Evolutionary conservation across 2,329 filamentous ascomycete genomes (phyloP).

Genomic region (Talaromyces islandicus): DNA sequence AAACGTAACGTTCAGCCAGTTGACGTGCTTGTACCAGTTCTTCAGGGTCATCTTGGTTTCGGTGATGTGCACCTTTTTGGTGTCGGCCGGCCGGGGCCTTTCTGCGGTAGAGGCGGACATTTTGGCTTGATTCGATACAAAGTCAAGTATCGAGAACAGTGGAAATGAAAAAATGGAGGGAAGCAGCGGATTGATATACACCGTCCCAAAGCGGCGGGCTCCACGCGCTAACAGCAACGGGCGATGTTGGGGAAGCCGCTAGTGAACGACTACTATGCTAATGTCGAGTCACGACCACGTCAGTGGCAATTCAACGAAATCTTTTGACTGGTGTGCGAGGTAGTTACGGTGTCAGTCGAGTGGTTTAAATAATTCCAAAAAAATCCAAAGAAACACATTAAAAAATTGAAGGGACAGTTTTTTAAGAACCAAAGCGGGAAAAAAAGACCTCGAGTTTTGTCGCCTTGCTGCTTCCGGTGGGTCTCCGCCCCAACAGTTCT

Average conservation of each 20-base stretch:
- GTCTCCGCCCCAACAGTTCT: constrained; percentile 7
- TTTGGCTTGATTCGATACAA: too few species aligned
- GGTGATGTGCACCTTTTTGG: constrained; percentile 78
- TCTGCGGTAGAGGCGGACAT: constrained; percentile 30
- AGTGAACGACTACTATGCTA: background rate
- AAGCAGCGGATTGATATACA: background rate
- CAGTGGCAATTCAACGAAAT: background rate
- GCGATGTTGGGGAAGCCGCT: background rate
- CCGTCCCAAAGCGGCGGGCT: background rate
- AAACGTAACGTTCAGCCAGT: constrained; percentile 83
- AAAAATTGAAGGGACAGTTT: too few species aligned
- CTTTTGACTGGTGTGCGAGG: too few species aligned
- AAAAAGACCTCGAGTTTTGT: background rate
- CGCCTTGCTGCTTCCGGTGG: constrained; percentile 3
- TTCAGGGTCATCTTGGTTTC: constrained; percentile 71
- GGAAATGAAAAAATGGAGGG: background rate
- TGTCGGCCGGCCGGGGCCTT: constrained; percentile 28
- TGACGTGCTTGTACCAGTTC: constrained; percentile 90
- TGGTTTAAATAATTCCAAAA: background rate
- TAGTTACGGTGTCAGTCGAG: too few species aligned
- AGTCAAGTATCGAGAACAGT: background rate
- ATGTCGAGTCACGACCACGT: background rate
- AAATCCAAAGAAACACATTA: background rate
- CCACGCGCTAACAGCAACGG: background rate
- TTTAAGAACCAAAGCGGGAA: too few species aligned